Evolutionary conservation across 2,329 filamentous ascomycete species (phyloP).

Genomic region (Septoria linicola): DNA sequence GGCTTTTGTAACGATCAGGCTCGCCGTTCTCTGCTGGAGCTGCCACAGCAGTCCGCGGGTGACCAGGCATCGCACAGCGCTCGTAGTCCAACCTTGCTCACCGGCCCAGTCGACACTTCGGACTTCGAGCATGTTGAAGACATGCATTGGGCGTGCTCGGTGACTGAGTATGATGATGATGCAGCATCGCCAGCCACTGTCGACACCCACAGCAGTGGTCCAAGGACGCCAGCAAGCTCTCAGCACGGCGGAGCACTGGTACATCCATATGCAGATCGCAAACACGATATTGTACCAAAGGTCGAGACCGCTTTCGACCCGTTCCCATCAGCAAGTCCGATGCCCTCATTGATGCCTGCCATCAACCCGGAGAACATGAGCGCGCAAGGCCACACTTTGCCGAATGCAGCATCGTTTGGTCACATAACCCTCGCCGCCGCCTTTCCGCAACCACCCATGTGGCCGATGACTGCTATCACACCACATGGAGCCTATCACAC

Average conservation of each 20-base stretch:
- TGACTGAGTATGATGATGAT: conserved; percentile 22
- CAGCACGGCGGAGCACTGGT: not conserved
- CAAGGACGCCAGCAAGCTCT: conserved; percentile 24
- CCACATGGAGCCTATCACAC: not conserved
- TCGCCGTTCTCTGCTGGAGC: not conserved
- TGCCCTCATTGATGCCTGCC: not conserved
- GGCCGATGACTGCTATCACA: conserved; percentile 1
- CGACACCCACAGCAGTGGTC: conserved; percentile 20
- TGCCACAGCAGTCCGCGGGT: not conserved
- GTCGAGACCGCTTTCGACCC: not conserved
- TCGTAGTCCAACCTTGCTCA: conserved; percentile 5
- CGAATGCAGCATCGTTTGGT: conserved; percentile 2
- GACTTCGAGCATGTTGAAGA: conserved; percentile 24
- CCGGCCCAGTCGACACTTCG: conserved; percentile 21
- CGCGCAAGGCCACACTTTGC: not conserved
- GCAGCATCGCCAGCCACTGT: conserved; percentile 25
- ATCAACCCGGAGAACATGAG: too few species aligned
- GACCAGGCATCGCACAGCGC: not conserved
- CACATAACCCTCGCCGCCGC: conserved; percentile 3
- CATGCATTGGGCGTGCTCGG: conserved; percentile 23
- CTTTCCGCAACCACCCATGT: not conserved
- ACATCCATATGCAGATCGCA: not conserved
- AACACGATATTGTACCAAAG: not conserved
- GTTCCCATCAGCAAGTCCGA: not conserved
- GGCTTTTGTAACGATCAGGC: too few species aligned